These are phyloP conservation scores for Mallotus japonicus DNA, from an alignment of 441 rosid genomes.

Conservation along the genomic window DNA sequence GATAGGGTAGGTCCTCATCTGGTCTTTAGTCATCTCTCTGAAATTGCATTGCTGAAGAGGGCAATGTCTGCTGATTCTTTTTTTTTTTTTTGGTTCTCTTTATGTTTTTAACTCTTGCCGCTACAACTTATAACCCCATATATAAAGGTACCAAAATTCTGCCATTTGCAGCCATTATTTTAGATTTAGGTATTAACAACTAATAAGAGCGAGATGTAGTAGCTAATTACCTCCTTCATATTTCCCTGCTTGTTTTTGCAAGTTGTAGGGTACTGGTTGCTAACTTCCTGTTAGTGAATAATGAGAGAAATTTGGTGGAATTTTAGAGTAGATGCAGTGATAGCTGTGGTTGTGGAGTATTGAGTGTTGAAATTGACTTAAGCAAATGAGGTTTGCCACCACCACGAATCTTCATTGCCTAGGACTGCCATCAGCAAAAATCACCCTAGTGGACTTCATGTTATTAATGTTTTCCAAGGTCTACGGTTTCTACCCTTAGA, in stretches of 20 bases:
- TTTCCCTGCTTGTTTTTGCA: neutral
- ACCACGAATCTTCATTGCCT: neutral
- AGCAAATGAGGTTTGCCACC: no score
- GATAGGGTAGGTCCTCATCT: slow-evolving; percentile 27
- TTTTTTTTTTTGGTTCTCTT: slow-evolving; percentile 1
- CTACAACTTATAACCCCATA: neutral
- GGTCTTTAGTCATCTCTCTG: neutral
- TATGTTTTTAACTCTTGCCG: neutral
- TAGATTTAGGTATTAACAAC: neutral
- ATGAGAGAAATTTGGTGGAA: neutral
- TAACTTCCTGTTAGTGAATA: neutral
- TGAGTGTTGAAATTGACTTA: neutral
- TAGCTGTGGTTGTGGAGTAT: neutral
- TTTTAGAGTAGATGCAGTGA: neutral
- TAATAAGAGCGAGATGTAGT: neutral
- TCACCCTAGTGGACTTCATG: neutral
- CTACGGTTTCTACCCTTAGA: no score
- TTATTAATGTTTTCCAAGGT: neutral
- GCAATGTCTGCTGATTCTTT: neutral
- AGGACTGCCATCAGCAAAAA: neutral
- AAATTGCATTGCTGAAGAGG: slow-evolving; percentile 18
- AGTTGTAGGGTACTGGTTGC: neutral
- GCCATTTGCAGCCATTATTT: neutral
- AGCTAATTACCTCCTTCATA: neutral
- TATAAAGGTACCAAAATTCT: neutral